Evolutionary conservation across 2,329 filamentous ascomycete genomes (phyloP).

Genomic region (Lomentospora prolificans): DNA sequence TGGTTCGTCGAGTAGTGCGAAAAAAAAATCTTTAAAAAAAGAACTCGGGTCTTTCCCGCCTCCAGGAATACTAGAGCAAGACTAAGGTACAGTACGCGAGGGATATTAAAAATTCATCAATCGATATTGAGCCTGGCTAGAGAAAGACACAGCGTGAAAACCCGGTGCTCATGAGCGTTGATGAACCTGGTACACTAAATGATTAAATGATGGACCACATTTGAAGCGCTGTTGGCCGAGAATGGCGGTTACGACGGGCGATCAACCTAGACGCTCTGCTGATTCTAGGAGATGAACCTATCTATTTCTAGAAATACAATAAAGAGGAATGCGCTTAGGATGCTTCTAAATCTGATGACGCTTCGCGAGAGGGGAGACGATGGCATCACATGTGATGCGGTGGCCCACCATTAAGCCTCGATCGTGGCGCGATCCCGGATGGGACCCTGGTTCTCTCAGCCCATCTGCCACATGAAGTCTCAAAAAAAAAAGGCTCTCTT

Average conservation of each 20-base stretch:
- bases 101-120: not conserved
- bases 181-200: not conserved
- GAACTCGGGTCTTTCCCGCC: not conserved
- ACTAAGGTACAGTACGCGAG: not conserved
- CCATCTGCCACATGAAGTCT: not conserved
- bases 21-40: no score
- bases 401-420: not conserved
- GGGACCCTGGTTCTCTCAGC: not conserved
- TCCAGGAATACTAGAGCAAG: not conserved
- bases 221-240: not conserved
- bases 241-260: not conserved
- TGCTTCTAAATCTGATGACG: not conserved
- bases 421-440: not conserved
- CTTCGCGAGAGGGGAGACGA: not conserved
- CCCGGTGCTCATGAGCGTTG: not conserved
- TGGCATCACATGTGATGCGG: not conserved
- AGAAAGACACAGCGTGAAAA: not conserved
- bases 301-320: not conserved
- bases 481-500: no score
- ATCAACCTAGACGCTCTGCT: not conserved
- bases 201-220: no score
- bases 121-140: not conserved
- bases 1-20: no score
- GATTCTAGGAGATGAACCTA: not conserved
- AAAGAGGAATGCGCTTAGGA: not conserved